Percentiles rank a stretch among this genome's conserved stretches.
phyloP scores from a whole-genome alignment of 2,329 filamentous ascomycete genomes.

The Alternaria gansuensis region DNA sequence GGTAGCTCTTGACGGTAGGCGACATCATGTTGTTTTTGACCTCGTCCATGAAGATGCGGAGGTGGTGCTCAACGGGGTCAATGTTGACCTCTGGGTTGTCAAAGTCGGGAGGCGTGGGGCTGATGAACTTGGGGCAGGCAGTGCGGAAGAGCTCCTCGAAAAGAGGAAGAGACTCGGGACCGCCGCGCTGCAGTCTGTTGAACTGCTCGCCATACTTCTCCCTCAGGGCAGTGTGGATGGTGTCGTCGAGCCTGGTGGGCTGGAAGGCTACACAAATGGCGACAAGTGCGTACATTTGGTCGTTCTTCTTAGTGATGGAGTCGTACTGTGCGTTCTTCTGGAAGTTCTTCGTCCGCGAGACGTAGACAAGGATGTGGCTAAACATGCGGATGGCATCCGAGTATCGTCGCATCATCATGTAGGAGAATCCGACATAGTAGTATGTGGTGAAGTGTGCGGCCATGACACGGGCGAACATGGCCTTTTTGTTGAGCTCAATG shows the following conservation, averaged over 20 bases:
- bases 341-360: conserved; percentile 99
- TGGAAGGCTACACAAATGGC: conserved; percentile 99
- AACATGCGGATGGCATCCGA: conserved; percentile 99
- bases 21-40: conserved; percentile 99
- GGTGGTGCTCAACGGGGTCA: conserved; percentile 96
- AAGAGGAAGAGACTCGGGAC: conserved; percentile 91
- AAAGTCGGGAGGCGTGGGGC: conserved; percentile 94
- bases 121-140: conserved; percentile 99
- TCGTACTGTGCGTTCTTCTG: conserved; percentile 99
- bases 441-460: conserved; percentile 99
- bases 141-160: conserved; percentile 98
- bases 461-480: conserved; percentile 99
- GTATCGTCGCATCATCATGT: conserved; percentile 99
- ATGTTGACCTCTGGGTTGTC: conserved; percentile 96
- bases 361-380: conserved; percentile 99
- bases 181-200: conserved; percentile 93
- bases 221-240: conserved; percentile 95
- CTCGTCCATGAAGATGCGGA: conserved; percentile 98
- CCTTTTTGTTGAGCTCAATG: conserved; percentile 99
- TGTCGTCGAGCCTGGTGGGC: conserved; percentile 96
- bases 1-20: conserved; percentile 96
- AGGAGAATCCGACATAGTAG: conserved; percentile 99
- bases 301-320: conserved; percentile 99
- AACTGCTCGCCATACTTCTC: conserved; percentile 99
- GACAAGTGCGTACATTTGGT: conserved; percentile 99